Percentiles rank a stretch among this genome's conserved stretches.
These are phyloP conservation scores for Marasmius oreades DNA, from an alignment of 1,284 basidiomycete species.

Conservation along the genomic window DNA sequence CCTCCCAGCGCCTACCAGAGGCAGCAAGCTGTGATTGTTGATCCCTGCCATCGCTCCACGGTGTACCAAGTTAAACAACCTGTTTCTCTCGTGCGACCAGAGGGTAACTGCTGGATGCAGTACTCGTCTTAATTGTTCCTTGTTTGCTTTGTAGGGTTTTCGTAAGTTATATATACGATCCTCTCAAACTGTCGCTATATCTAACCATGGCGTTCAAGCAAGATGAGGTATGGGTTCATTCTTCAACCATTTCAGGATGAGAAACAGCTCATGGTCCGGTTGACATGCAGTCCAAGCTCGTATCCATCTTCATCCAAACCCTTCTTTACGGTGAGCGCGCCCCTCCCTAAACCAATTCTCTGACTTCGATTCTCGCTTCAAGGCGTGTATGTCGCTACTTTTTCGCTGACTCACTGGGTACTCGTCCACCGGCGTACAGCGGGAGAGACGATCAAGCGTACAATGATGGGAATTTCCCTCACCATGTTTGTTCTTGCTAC, in stretches of 20 bases:
- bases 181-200: too few relatives aligned
- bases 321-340: conserved; percentile 17
- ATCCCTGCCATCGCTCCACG: neutral
- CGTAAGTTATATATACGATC: too few relatives aligned
- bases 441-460: conserved; percentile 18
- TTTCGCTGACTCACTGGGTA: conserved; percentile 22
- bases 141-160: too few relatives aligned
- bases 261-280: conserved; percentile 2
- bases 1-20: neutral
- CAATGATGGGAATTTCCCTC: conserved; percentile 22
- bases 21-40: neutral
- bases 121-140: too few relatives aligned
- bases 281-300: conserved; percentile 17
- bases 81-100: neutral
- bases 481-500: conserved; percentile 27
- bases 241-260: too few relatives aligned
- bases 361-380: neutral
- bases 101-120: too few relatives aligned
- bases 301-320: conserved; percentile 21
- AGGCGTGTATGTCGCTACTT: conserved; percentile 25
- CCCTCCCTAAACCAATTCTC: neutral
- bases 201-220: too few relatives aligned
- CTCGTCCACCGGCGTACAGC: conserved; percentile 18
- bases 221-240: too few relatives aligned
- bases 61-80: conserved; percentile 7